Percentiles rank a stretch among this genome's conserved stretches.
These are phyloP conservation scores for Chalciporus pseudorubinellus DNA, from an alignment of 768 basidiomycete species.

Conservation along the genomic window DNA sequence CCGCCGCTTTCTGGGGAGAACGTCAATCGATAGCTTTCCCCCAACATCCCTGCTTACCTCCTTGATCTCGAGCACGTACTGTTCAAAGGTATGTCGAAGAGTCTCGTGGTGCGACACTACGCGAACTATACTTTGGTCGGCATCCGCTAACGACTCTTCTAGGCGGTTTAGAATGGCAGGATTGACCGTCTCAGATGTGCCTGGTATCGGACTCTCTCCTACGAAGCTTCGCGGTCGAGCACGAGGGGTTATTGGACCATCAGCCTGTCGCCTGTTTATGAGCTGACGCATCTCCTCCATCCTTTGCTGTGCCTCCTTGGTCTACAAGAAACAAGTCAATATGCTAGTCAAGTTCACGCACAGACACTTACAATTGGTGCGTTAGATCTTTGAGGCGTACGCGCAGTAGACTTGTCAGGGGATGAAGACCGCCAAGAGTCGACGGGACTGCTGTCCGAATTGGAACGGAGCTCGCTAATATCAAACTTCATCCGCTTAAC, in stretches of 20 bases:
- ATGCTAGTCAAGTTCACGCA: conserved; percentile 4
- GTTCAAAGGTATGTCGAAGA: conserved; percentile 50
- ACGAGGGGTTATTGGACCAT: conserved; percentile 43
- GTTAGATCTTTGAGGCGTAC: conserved; percentile 44
- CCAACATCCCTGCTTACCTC: conserved; percentile 44
- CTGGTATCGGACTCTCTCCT: conserved; percentile 15
- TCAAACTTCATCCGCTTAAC: conserved; percentile 78
- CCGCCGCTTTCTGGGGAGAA: conserved; percentile 50
- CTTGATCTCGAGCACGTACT: conserved; percentile 49
- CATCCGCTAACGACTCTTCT: conserved; percentile 52
- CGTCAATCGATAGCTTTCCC: neutral
- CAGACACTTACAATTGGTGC: conserved; percentile 40
- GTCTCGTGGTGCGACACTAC: conserved; percentile 54
- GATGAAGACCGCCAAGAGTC: conserved; percentile 50
- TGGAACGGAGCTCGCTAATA: conserved; percentile 42
- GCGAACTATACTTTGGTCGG: conserved; percentile 53
- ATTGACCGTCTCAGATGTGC: conserved; percentile 19
- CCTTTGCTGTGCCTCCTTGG: conserved; percentile 70
- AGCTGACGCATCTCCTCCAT: conserved; percentile 82
- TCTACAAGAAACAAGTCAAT: conserved; percentile 40
- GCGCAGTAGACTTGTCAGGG: conserved; percentile 50
- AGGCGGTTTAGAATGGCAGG: conserved; percentile 29
- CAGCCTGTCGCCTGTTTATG: conserved; percentile 59
- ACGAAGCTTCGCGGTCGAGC: conserved; percentile 42
- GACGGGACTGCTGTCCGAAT: conserved; percentile 21